Conservation (phyloP, 169 alveolate genomes). For the Plasmodium knowlesi region DNA sequence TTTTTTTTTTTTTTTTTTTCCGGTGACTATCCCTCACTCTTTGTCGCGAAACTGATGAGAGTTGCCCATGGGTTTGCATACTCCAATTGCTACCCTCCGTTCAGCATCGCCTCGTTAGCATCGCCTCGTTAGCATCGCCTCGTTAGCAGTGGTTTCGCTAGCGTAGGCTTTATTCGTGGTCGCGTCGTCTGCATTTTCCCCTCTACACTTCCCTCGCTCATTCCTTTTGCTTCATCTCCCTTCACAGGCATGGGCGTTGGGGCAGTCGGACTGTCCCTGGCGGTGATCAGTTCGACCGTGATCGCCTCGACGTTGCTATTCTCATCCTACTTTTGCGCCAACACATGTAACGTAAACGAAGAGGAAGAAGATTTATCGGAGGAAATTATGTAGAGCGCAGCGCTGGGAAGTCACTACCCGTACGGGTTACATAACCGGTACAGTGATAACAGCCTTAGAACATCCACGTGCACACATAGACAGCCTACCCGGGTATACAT, state of each 20-base stretch:
- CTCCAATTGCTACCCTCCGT: not conserved
- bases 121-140: not conserved
- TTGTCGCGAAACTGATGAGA: not conserved
- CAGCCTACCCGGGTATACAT: not conserved
- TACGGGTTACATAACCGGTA: not conserved
- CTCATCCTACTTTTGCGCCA: conserved; percentile 60
- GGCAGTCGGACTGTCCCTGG: conserved; percentile 68
- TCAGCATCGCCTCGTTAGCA: no score
- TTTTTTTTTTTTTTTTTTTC: no score
- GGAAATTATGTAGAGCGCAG: conserved; percentile 2
- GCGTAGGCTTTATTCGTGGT: not conserved
- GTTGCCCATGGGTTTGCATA: not conserved
- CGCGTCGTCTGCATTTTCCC: not conserved
- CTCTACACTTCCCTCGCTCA: not conserved
- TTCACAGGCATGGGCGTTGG: conserved; percentile 70
- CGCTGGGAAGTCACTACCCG: not conserved
- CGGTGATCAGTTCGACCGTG: conserved; percentile 55
- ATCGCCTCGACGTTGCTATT: conserved; percentile 59
- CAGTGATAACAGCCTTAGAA: not conserved
- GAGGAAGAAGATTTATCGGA: conserved; percentile 37
- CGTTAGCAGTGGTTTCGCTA: not conserved
- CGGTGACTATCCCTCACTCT: not conserved
- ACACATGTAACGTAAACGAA: conserved; percentile 59
- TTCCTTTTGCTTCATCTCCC: not conserved
- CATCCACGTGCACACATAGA: not conserved